Evolutionary conservation across 116 monocot species (phyloP), one percentile per base, ranked within the genome.

Genomic region (Phalaenopsis hybrid): DNA sequence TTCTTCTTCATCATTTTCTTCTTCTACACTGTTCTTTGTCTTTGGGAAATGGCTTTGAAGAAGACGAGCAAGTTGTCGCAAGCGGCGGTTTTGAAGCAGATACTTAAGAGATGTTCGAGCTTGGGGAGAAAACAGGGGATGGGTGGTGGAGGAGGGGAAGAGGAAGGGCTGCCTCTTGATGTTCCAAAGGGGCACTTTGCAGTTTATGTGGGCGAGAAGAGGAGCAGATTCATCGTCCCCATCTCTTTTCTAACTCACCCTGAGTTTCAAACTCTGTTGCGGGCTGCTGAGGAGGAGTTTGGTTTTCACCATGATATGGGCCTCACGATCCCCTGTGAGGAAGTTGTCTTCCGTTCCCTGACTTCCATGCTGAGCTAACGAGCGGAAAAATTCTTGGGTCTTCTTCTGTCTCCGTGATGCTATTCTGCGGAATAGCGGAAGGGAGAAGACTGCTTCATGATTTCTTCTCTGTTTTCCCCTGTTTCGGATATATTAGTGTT

Each of bases 71-170:
- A 57, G 55, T 20, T 74, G 8, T 44, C 69, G 13, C 83, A 86
- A 50, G 59, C 78, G 5, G 83, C 83, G 1, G 81, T 59, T 17
- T 76, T 87, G 49, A 87, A 84, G 73, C 86, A 86, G 33, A 82
- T 86, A 17, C 79, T 86, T 18, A 86, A 76, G 79, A 69, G 86
- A 20, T 86, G 86, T 57, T 86, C 86, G 21, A 86, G 86, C 75
- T 74, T 86, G 11, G 82, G 84, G 45, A 84, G 76, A 48, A 85
- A 79, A 37, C 50, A n/a, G 72, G 18, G 74, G 25, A 72, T 37
- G 72, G 72, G 34, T 4, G 72, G 37, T 6, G 72, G 34, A 17
- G 48, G 25, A 17, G 48, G 25, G 15, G n/a, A 69, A 17, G 45
- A 81, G n/a, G 45, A 75, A 75, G 75, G 75, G 75, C 25, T 59